Percentiles rank a stretch among this genome's conserved stretches.
phyloP scores from a whole-genome alignment of 2,329 filamentous ascomycete genomes.

The Ceratocystis colombiana region DNA sequence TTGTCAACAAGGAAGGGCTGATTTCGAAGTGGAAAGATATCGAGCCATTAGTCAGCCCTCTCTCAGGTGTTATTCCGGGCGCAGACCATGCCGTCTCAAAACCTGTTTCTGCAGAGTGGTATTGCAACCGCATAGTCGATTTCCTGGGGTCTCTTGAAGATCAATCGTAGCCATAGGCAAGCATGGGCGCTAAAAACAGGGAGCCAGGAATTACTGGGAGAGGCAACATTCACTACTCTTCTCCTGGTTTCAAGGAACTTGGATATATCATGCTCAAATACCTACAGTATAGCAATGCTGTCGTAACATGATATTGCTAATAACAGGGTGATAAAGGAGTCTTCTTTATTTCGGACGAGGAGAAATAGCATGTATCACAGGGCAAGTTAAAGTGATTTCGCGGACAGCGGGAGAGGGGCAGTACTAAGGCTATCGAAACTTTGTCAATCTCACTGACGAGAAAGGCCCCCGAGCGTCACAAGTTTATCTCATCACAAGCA shows the following conservation, averaged over 20 bases:
- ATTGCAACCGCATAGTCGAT: slow-evolving; percentile 39
- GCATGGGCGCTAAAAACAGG: not conserved
- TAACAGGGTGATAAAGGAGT: not conserved
- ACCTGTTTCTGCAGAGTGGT: slow-evolving; percentile 40
- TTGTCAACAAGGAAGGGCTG: slow-evolving; percentile 48
- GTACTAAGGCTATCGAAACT: no score
- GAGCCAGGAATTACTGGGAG: not conserved
- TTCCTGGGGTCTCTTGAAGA: slow-evolving; percentile 36
- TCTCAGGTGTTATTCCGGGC: slow-evolving; percentile 45
- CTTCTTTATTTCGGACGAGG: not conserved
- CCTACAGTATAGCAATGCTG: not conserved
- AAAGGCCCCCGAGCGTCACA: no score
- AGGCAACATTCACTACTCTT: not conserved
- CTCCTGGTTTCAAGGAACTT: not conserved
- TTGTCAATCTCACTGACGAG: no score
- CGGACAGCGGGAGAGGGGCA: no score
- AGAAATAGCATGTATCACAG: not conserved
- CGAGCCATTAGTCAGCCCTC: slow-evolving; percentile 39
- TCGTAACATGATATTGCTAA: not conserved
- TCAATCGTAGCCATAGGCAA: not conserved
- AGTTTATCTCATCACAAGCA: no score
- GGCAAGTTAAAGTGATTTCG: no score
- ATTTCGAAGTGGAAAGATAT: slow-evolving; percentile 47
- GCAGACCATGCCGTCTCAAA: slow-evolving; percentile 44
- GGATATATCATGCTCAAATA: not conserved